Base-by-base conservation (phyloP, 1,139 yeast species). In the Hanseniaspora uvarum region DNA sequence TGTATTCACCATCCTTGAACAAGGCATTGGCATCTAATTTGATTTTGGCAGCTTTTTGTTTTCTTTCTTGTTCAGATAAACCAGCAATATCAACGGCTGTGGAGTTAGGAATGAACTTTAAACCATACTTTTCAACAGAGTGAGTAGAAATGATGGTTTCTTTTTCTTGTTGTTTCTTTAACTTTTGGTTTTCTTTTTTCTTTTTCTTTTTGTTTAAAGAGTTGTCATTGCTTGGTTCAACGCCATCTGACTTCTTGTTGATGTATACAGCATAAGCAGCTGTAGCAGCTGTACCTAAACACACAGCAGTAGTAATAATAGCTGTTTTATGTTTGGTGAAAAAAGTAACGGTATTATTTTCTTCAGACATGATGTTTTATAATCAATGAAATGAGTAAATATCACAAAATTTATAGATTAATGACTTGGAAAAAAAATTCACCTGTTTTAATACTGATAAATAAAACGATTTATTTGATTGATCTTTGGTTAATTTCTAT, bases 1-100 rank as follows among this genome's bases (percentile, higher is more conserved):
- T 75, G 66, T 76, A 86, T 56, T 83, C 73, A 70, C 86, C 83
- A 56, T 72, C 70, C 68, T 83, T 84, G 74, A 86, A 92, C 58
- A 75, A 81, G 56, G 75, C 75, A 69, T 92, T 92, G 65, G 98
- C 99, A 58, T 85, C 92, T 63, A 84, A 94, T 72, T 92, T 92
- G 70, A 89, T 77, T 43, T 82, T 79, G 57, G 78, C 68, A 8
- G 96, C 86, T 75, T 87, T 78, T 59, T 77, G 77, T 59, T 81
- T 83, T 62, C 76, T 81, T 59, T 83, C 78, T 50, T 72, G 74
- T 6, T 68, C 76, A 12, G 69, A 66, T 46, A 84, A 71, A 56
- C 68, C 66, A 43, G 74, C 81, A 53, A 83, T 65, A 34, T 70
- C 73, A 6, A 89, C 89, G 58, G 78, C 72, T 4, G 85, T 85